phyloP scores from a whole-genome alignment of 176 grass and related monocot genomes.

The Oryza rufipogon region DNA sequence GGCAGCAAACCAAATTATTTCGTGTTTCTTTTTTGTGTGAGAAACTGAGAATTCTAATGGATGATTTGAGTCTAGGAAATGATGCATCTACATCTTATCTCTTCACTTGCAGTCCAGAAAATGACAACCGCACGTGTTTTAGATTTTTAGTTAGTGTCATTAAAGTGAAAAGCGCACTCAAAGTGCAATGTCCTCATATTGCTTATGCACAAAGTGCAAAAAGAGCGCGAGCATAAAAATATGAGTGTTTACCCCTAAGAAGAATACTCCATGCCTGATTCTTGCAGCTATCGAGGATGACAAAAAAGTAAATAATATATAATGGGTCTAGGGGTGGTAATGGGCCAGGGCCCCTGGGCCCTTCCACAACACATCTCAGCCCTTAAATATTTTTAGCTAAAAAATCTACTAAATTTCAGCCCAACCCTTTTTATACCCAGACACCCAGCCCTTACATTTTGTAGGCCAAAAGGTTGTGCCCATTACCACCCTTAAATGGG shows the following conservation, averaged over 20 bases:
- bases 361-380: too few relatives aligned
- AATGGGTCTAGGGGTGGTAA: background rate
- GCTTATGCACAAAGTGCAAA: background rate
- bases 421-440: too few relatives aligned
- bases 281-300: background rate
- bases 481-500: too few relatives aligned
- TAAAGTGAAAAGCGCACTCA: background rate
- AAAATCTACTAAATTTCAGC: too few relatives aligned
- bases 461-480: too few relatives aligned
- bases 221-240: background rate
- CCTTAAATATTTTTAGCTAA: too few relatives aligned
- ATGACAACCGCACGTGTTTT: background rate
- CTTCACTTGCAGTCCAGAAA: background rate
- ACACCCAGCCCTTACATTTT: too few relatives aligned
- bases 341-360: too few relatives aligned
- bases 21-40: background rate
- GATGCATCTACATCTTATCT: constrained; percentile 15
- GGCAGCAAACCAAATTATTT: background rate
- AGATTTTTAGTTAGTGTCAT: background rate
- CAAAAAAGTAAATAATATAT: background rate
- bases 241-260: background rate
- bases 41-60: background rate
- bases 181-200: background rate
- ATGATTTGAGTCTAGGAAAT: background rate
- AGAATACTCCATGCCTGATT: background rate